These are phyloP conservation scores for Tetrapisispora nanseiensis DNA, from an alignment of 805 yeast species.

Conservation along the genomic window DNA sequence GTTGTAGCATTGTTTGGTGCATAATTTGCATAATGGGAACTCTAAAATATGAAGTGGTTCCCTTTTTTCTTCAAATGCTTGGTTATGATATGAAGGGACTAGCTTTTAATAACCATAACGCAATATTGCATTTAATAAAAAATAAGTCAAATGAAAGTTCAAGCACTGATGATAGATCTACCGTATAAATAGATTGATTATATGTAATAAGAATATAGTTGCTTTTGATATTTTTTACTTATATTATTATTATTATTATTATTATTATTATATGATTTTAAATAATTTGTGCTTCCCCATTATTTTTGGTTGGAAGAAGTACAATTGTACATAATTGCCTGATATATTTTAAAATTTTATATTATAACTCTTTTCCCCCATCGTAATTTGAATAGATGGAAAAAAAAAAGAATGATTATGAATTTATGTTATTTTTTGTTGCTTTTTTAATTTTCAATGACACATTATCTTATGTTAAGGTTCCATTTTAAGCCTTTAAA, in stretches of 20 bases:
- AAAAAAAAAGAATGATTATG: neutral
- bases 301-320: neutral
- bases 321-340: too few species aligned
- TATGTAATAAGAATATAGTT: too few species aligned
- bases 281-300: neutral
- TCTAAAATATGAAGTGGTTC: neutral
- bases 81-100: neutral
- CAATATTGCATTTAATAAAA: neutral
- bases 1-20: conserved; percentile 39
- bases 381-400: too few species aligned
- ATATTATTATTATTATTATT: neutral
- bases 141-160: neutral
- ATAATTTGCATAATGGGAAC: conserved; percentile 31
- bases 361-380: too few species aligned
- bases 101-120: neutral
- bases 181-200: neutral
- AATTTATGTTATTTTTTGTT: too few species aligned
- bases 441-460: too few species aligned
- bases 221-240: neutral
- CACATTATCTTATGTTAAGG: neutral
- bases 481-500: conserved; percentile 61
- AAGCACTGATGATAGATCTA: neutral
- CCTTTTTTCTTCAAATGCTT: neutral
- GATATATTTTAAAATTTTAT: too few species aligned
- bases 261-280: too few species aligned